These are phyloP conservation scores for Chlorella sp. DNA, from an alignment of 139 green algal genomes.

Conservation along the genomic window DNA sequence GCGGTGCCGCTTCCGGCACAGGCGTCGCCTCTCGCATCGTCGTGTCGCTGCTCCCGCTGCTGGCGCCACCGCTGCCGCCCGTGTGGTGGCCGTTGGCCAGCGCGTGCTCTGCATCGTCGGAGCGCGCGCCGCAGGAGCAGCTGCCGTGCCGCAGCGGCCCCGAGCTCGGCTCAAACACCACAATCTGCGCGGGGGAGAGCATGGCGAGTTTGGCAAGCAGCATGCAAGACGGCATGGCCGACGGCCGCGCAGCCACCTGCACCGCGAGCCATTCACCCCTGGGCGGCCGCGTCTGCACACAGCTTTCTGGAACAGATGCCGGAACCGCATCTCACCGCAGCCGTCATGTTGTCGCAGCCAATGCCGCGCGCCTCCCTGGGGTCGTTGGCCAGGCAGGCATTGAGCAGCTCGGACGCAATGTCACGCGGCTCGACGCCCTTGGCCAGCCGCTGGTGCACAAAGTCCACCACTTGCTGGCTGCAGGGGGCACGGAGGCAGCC, in stretches of 20 bases:
- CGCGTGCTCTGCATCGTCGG: not conserved
- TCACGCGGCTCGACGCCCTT: conserved; percentile 52
- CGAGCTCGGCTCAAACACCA: conserved; percentile 20
- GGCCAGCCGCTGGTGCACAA: conserved; percentile 76
- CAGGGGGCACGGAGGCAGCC: too few species aligned
- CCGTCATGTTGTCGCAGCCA: conserved; percentile 96
- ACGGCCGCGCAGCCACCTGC: too few species aligned
- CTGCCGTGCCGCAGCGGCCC: not conserved
- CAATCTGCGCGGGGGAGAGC: conserved; percentile 5
- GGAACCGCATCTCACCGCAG: conserved; percentile 53
- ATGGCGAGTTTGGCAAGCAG: too few species aligned
- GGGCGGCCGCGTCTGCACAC: too few species aligned
- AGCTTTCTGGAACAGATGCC: too few species aligned
- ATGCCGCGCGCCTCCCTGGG: conserved; percentile 85
- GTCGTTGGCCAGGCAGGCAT: conserved; percentile 89
- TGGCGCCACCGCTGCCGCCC: not conserved
- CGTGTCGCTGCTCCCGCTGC: not conserved
- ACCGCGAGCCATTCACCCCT: too few species aligned
- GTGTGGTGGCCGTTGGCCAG: not conserved
- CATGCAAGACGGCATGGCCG: too few species aligned
- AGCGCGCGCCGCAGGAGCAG: conserved; percentile 1
- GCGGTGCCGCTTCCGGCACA: not conserved
- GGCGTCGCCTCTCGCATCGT: conserved; percentile 19
- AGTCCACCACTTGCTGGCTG: conserved; percentile 87
- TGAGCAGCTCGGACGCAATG: conserved; percentile 79